Conservation (phyloP, 139 green algal species). For the Chlamydomonas applanata region DNA sequence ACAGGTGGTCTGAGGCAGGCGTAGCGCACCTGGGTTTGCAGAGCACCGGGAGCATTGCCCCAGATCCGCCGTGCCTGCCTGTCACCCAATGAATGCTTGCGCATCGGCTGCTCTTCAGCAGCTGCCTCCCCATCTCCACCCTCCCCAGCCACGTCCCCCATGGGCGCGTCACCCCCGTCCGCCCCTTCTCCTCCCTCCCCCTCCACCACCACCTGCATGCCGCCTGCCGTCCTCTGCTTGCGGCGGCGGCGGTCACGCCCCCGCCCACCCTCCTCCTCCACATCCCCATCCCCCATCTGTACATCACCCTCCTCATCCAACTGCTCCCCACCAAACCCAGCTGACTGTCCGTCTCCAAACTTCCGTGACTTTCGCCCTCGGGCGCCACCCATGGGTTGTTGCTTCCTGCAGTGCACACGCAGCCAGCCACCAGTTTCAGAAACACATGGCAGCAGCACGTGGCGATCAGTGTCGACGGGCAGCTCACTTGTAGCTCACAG, state of each 20-base stretch:
- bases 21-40: too few species aligned
- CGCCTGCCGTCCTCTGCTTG: slow-evolving; percentile 8
- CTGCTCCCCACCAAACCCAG: not conserved
- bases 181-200: not conserved
- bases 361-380: not conserved
- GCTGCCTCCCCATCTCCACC: not conserved
- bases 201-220: not conserved
- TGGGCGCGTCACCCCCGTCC: not conserved
- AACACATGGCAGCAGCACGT: too few species aligned
- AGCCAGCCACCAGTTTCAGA: too few species aligned
- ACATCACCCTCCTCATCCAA: slow-evolving; percentile 1
- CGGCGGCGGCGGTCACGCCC: not conserved
- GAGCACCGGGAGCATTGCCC: too few species aligned
- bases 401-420: not conserved
- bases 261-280: not conserved
- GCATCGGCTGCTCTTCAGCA: not conserved
- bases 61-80: too few species aligned
- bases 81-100: not conserved
- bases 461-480: too few species aligned
- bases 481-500: too few species aligned
- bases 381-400: not conserved
- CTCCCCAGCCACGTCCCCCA: not conserved
- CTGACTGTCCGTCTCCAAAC: not conserved
- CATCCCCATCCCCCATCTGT: slow-evolving; percentile 7
- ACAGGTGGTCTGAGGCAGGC: too few species aligned